These are phyloP conservation scores for Aspergillus aculeatinus DNA, from an alignment of 2,329 filamentous ascomycete genomes.

Conservation along the genomic window DNA sequence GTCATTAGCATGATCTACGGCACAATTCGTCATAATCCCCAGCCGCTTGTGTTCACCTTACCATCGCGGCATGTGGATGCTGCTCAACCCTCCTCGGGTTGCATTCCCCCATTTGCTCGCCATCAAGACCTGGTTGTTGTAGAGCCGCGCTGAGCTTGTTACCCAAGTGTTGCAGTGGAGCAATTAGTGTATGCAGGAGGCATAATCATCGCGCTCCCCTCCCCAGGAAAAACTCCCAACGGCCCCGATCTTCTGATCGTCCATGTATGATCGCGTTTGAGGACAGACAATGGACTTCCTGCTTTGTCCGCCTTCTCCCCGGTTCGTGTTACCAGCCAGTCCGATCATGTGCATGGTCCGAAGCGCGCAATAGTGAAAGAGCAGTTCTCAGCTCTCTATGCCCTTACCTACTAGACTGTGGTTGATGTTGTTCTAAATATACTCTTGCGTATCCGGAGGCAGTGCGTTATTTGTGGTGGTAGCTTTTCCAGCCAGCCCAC, in stretches of 20 bases:
- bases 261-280: background rate
- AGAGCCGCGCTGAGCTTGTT: background rate
- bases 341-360: background rate
- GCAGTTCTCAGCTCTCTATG: background rate
- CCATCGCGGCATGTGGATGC: background rate
- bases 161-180: background rate
- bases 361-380: background rate
- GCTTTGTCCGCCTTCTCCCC: background rate
- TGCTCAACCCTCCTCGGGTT: constrained; percentile 1
- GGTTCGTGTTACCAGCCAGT: background rate
- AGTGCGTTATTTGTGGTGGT: constrained; percentile 13
- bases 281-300: background rate
- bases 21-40: background rate
- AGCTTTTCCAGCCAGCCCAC: background rate
- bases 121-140: background rate
- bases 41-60: background rate
- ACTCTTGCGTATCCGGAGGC: constrained; percentile 40
- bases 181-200: background rate
- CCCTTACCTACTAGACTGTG: background rate
- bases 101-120: constrained; percentile 2
- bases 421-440: background rate
- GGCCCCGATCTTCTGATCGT: background rate
- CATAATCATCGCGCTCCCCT: constrained; percentile 1
- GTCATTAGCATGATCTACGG: background rate
- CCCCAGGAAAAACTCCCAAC: background rate